Percentiles rank a stretch among this genome's conserved stretches.
Evolutionary conservation across 108 stramenopile genomes (phyloP).

Genomic region (Chaetoceros muelleri): DNA sequence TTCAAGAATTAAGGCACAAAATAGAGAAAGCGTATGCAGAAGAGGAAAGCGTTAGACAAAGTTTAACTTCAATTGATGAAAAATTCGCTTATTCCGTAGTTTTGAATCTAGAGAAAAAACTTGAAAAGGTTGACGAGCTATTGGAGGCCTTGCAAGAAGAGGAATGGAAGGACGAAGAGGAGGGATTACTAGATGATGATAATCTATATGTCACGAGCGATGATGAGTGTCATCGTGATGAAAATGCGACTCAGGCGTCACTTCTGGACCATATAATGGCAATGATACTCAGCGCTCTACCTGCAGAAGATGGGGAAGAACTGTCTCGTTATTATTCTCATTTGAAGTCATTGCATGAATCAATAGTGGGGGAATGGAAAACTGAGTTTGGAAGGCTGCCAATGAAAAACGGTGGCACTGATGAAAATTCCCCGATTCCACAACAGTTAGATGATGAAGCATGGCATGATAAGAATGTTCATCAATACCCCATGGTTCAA

Average conservation of each 20-base stretch:
- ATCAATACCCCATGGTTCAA: too few relatives aligned
- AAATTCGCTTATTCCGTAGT: constrained; percentile 26
- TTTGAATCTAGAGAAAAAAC: constrained; percentile 18
- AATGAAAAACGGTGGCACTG: too few relatives aligned
- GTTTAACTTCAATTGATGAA: constrained; percentile 7
- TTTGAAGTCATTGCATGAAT: constrained; percentile 21
- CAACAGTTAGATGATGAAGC: too few relatives aligned
- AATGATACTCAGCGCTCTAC: constrained; percentile 36
- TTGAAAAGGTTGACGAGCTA: constrained; percentile 35
- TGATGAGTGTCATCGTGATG: neutral
- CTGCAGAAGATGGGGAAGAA: constrained; percentile 9
- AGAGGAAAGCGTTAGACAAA: neutral
- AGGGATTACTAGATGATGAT: constrained; percentile 5
- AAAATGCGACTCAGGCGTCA: constrained; percentile 8
- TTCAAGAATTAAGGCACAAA: constrained; percentile 10
- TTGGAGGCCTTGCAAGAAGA: constrained; percentile 39
- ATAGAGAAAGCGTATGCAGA: neutral
- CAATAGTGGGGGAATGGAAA: constrained; percentile 27
- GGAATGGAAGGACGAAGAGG: constrained; percentile 45
- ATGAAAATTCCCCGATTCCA: too few relatives aligned
- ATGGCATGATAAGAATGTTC: too few relatives aligned
- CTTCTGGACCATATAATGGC: constrained; percentile 43
- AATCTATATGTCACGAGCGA: neutral
- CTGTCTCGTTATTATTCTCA: constrained; percentile 14
- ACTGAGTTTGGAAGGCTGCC: constrained; percentile 31